phyloP scores from a whole-genome alignment of 441 rosid genomes.

The Macaranga tanarius region DNA sequence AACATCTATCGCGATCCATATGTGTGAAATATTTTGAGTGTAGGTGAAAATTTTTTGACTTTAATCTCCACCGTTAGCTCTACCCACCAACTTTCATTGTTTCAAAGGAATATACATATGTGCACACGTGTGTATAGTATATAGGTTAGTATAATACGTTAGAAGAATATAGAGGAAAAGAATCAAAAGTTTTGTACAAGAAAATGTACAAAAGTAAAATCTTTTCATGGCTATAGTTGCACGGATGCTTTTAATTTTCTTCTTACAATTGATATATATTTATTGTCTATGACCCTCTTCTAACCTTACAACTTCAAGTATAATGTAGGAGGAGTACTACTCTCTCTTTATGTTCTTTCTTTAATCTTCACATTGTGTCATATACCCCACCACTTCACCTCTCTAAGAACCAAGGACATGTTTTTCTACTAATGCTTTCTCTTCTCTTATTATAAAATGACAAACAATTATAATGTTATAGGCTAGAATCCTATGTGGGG shows the following conservation, averaged over 20 bases:
- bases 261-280: not conserved
- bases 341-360: constrained; percentile 22
- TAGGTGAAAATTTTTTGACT: too few species aligned
- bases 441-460: constrained; percentile 19
- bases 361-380: constrained; percentile 1
- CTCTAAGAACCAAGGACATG: constrained; percentile 11
- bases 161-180: not conserved
- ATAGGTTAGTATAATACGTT: constrained; percentile 5
- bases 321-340: too few species aligned
- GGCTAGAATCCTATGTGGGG: constrained; percentile 71
- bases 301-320: constrained; percentile 4
- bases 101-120: not conserved
- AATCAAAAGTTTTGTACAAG: constrained; percentile 13
- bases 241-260: constrained; percentile 24
- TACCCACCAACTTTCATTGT: not conserved
- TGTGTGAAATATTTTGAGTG: too few species aligned
- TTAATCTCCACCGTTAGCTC: not conserved
- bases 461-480: constrained; percentile 30
- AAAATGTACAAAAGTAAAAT: constrained; percentile 16
- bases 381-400: constrained; percentile 19
- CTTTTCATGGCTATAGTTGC: constrained; percentile 37
- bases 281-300: constrained; percentile 23
- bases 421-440: constrained; percentile 12
- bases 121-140: constrained; percentile 26
- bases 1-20: too few species aligned